Percentiles rank a stretch among this genome's conserved stretches.
Evolutionary conservation across 352 stramenopile species (phyloP).

Genomic region (Pythium apleroticum): DNA sequence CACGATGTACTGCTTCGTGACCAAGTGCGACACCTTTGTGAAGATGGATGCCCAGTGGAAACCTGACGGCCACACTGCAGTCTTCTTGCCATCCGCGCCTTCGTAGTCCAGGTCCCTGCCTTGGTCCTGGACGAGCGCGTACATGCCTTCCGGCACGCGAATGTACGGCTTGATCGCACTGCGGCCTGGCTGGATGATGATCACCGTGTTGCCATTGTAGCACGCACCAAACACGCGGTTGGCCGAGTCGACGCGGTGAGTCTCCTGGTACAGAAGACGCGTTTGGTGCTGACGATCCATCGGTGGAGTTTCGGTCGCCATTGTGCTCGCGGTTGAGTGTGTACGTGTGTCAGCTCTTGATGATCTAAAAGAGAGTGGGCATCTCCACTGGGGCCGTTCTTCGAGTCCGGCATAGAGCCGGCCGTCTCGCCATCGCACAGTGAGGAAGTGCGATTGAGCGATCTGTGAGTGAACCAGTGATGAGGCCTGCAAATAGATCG

Average conservation of each 20-base stretch:
- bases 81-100: conserved; percentile 41
- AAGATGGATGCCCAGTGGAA: conserved; percentile 76
- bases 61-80: conserved; percentile 71
- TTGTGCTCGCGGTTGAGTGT: background rate
- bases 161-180: conserved; percentile 76
- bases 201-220: conserved; percentile 78
- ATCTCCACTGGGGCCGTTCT: background rate
- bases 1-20: conserved; percentile 89
- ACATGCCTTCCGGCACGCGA: conserved; percentile 86
- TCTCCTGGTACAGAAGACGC: conserved; percentile 59
- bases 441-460: background rate
- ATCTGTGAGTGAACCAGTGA: no score
- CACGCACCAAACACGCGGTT: conserved; percentile 79
- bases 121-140: conserved; percentile 86
- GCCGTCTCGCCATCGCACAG: no score
- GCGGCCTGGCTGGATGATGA: conserved; percentile 72
- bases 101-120: conserved; percentile 72
- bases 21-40: conserved; percentile 83
- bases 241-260: conserved; percentile 60
- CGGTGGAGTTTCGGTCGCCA: conserved; percentile 8
- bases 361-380: background rate
- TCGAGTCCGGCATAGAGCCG: no score
- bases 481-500: background rate
- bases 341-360: background rate
- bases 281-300: conserved; percentile 46